Base-by-base conservation (phyloP, 352 stramenopile species). In the Phytophthora fragariaefolia region DNA sequence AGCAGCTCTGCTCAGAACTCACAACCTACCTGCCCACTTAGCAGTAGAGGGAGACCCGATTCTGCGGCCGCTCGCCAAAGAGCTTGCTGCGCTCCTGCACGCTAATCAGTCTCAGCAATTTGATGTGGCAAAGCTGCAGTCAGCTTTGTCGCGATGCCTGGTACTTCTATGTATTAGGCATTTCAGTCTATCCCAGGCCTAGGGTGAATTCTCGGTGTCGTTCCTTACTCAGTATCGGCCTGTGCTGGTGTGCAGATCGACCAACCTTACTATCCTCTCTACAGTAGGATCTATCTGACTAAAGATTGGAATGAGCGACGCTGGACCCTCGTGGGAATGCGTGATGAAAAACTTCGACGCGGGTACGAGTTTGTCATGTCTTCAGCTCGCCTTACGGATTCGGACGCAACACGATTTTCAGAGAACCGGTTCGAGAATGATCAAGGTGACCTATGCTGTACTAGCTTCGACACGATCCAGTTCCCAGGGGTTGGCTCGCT, bases 401-500 rank as follows among this genome's bases (percentile, higher is more conserved):
- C 75, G 5, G 40, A 40, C 38, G 46, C 58, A 26, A 50, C 53
- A 1, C 66, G 71, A 28, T 58, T 65, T 3, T 73, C 74, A 1
- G 67, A 81, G 15, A 65, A 77, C 22, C 34, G 56, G 8, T 79
- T 64, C 24, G 67, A 77, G 50, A 73, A 63, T 1, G 24, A 27
- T 0, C 30, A 79, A 15, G 71, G 74, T 0, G 73, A 82, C 38
- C 60, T 76, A 28, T 70, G 49, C 20, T 78, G 61, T 8, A 20
- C 70, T 52, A 68, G 61, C 20, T 79, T 82, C 26, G 73, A 80
- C 43, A 59, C 76, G 23, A 23, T 75, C 6, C 74, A 78, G 18
- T 71, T 83, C 8, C 27, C 48, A 17, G 71, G 59, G 5, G 58
- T 66, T 1, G 17, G 27, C 7, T 79, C 68, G 0, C 52, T 85